phyloP scores from a whole-genome alignment of 1,284 basidiomycete species.

The Ganoderma leucocontextum region DNA sequence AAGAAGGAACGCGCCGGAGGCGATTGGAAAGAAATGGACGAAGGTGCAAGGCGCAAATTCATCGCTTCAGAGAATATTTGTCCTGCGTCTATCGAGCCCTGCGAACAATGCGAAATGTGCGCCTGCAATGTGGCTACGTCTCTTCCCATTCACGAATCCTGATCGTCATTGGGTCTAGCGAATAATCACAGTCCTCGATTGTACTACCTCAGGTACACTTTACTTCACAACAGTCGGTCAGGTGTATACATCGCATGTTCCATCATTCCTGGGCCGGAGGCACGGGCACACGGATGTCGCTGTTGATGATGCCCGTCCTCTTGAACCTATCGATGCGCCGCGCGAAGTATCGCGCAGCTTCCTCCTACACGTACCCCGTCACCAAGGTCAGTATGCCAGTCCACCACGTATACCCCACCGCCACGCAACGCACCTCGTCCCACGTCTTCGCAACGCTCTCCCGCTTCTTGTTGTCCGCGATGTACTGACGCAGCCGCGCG shows the following conservation, averaged over 20 bases:
- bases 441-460: constrained; percentile 14
- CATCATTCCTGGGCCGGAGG: constrained; percentile 3
- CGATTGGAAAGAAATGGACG: neutral
- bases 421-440: constrained; percentile 17
- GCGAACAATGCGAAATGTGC: neutral
- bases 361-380: neutral
- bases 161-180: neutral
- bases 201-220: neutral
- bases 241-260: neutral
- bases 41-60: neutral
- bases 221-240: neutral
- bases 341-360: neutral
- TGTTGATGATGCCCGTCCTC: constrained; percentile 19
- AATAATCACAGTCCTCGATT: neutral
- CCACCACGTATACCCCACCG: neutral
- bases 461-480: constrained; percentile 13
- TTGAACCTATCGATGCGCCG: constrained; percentile 10
- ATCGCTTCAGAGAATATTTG: neutral
- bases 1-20: neutral
- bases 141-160: neutral
- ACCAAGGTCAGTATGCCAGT: neutral
- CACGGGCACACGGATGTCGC: constrained; percentile 9
- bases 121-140: neutral
- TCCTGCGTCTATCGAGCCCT: neutral
- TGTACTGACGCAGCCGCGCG: constrained; percentile 12